phyloP scores from a whole-genome alignment of 2,329 filamentous ascomycete genomes.

The Aspergillus sp. region DNA sequence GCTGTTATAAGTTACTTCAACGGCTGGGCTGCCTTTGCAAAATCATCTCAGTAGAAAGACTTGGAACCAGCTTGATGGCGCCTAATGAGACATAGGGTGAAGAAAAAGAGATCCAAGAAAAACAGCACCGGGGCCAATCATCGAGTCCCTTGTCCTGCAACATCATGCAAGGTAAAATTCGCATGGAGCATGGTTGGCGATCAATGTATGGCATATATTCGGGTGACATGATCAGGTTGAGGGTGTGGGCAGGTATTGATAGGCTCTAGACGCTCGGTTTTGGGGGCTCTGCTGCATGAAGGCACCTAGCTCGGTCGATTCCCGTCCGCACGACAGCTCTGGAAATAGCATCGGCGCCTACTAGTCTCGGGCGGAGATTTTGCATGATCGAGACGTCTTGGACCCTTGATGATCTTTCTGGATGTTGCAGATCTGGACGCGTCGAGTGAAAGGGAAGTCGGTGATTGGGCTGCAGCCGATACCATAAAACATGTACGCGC shows the following conservation, averaged over 20 bases:
- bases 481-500: background rate
- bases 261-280: conserved; percentile 11
- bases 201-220: conserved; percentile 8
- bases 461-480: conserved; percentile 11
- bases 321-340: conserved; percentile 16
- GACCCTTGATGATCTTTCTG: conserved; percentile 9
- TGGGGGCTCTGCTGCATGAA: conserved; percentile 3
- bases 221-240: conserved; percentile 8
- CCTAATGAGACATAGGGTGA: conserved; percentile 15
- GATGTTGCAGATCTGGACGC: conserved; percentile 1
- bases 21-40: conserved; percentile 10
- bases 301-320: conserved; percentile 10
- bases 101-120: conserved; percentile 8
- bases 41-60: conserved; percentile 14
- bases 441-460: background rate
- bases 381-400: background rate
- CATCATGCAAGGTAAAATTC: conserved; percentile 7
- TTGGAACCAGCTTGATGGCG: conserved; percentile 16
- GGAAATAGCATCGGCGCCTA: conserved; percentile 30
- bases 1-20: conserved; percentile 16
- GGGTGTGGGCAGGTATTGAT: conserved; percentile 12
- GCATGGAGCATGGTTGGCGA: conserved; percentile 15
- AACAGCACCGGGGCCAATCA: conserved; percentile 23
- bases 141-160: background rate
- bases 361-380: conserved; percentile 12